A percentile compares a stretch with the other conserved stretches of the same genome.
Conservation (phyloP, 306 rosid species). For the Cicer yamashitae region DNA sequence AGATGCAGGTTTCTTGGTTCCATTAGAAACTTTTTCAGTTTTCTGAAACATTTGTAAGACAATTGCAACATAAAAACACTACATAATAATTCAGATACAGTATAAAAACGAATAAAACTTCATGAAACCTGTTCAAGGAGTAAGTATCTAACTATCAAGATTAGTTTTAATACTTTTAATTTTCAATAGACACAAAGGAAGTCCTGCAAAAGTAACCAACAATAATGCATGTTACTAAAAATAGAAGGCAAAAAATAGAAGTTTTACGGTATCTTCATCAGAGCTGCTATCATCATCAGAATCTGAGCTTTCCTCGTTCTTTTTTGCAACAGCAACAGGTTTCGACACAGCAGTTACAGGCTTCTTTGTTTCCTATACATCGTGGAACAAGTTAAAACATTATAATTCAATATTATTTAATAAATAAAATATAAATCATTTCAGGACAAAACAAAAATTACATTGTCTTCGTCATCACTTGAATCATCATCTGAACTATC, state of each 20-base stretch:
- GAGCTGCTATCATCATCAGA: slow-evolving; percentile 66
- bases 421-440: background rate
- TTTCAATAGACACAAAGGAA: background rate
- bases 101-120: background rate
- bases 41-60: slow-evolving; percentile 22
- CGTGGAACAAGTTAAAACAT: background rate
- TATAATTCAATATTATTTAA: background rate
- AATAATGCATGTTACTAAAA: background rate
- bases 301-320: slow-evolving; percentile 52
- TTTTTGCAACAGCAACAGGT: slow-evolving; percentile 44
- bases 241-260: background rate
- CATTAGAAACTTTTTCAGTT: slow-evolving; percentile 39
- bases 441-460: background rate
- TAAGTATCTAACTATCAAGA: background rate
- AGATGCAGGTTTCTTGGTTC: slow-evolving; percentile 38
- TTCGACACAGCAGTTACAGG: slow-evolving; percentile 42
- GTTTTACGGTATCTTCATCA: slow-evolving; percentile 49
- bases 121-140: background rate
- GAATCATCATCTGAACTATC: slow-evolving; percentile 51
- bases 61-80: background rate
- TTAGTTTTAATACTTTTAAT: background rate
- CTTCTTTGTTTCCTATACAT: slow-evolving; percentile 53
- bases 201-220: background rate
- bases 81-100: background rate
- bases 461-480: slow-evolving; percentile 50